phyloP scores from a whole-genome alignment of 208 protist genomes.

The Leishmania guyanensis region DNA sequence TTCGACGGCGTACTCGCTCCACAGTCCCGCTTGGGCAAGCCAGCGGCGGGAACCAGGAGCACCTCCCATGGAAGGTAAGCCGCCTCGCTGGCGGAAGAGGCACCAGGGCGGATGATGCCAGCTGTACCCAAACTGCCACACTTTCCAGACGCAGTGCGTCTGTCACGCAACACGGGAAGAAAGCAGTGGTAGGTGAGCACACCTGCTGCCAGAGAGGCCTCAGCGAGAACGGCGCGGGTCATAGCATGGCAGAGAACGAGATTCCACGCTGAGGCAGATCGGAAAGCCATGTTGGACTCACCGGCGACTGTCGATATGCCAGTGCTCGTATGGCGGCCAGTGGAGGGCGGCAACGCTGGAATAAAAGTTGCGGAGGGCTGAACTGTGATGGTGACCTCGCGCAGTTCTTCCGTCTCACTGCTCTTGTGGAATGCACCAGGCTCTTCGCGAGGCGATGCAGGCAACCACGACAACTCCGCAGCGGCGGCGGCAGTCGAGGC shows the following conservation, averaged over 20 bases:
- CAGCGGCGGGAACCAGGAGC: conserved; percentile 8
- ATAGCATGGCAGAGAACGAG: conserved; percentile 21
- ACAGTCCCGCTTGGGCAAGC: background rate
- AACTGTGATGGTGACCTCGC: conserved; percentile 23
- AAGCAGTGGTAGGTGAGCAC: conserved; percentile 30
- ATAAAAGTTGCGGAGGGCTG: conserved; percentile 5
- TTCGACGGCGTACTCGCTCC: background rate
- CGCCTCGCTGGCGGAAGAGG: background rate
- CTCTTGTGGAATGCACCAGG: background rate
- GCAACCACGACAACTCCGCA: conserved; percentile 6
- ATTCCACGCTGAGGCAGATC: background rate
- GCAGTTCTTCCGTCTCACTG: conserved; percentile 4
- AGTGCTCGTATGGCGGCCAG: background rate
- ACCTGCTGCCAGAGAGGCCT: background rate
- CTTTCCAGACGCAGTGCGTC: background rate
- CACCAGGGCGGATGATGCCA: background rate
- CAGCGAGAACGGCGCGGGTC: conserved; percentile 19
- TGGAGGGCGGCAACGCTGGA: background rate
- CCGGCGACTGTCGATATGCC: background rate
- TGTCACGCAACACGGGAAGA: conserved; percentile 11
- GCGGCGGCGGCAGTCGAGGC: conserved; percentile 6
- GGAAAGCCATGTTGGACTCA: too few relatives aligned
- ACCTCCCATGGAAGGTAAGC: conserved; percentile 22
- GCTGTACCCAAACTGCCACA: background rate
- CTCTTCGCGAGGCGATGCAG: conserved; percentile 9